Evolutionary conservation across 805 yeast genomes (phyloP).

Genomic region (Nakazawaea ishiwadae): DNA sequence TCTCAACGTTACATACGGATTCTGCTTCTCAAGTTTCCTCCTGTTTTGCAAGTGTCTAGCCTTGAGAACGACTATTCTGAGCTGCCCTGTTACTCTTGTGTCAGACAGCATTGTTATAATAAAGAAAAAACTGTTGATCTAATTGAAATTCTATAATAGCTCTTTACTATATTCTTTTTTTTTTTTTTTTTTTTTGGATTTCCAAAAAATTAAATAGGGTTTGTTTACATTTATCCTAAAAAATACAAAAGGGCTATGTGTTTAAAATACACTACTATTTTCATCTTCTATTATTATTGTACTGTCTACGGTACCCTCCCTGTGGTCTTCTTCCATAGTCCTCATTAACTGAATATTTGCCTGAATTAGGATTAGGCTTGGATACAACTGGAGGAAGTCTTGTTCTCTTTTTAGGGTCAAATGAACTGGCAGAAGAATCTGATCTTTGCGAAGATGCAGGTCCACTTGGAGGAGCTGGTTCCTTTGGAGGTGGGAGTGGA

Average conservation of each 20-base stretch:
- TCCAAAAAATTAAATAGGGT: background rate
- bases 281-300: background rate
- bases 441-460: slow-evolving; percentile 1
- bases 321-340: slow-evolving; percentile 1
- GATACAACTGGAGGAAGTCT: slow-evolving; percentile 8
- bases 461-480: slow-evolving; percentile 8
- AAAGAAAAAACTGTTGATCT: too few relatives aligned
- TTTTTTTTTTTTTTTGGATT: background rate
- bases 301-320: background rate
- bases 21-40: slow-evolving; percentile 85
- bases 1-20: slow-evolving; percentile 82
- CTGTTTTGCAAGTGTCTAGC: slow-evolving; percentile 86
- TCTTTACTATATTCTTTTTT: background rate
- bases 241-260: too few relatives aligned
- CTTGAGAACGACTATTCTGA: slow-evolving; percentile 72
- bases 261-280: too few relatives aligned
- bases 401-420: slow-evolving; percentile 10
- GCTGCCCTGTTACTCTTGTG: slow-evolving; percentile 39
- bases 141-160: background rate
- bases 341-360: slow-evolving; percentile 1
- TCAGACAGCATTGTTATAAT: slow-evolving; percentile 4
- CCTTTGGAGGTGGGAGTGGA: slow-evolving; percentile 10
- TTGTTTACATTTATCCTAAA: slow-evolving; percentile 13
- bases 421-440: background rate
- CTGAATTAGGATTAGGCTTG: background rate